These are phyloP conservation scores for Aethionema arabicum DNA, from an alignment of 345 rosid species.

Conservation along the genomic window DNA sequence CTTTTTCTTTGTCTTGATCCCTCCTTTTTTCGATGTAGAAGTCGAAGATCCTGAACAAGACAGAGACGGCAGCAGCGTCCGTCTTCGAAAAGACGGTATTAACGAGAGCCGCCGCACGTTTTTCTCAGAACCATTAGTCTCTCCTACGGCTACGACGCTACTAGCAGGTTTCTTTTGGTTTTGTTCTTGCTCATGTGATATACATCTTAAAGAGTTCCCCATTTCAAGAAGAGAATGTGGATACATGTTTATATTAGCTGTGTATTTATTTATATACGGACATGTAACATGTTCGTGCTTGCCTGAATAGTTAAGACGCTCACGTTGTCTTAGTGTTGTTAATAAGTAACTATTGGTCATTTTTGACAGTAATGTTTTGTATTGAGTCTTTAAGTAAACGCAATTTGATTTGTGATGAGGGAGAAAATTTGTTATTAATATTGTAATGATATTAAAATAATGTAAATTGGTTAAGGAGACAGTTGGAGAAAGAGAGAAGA, in stretches of 20 bases:
- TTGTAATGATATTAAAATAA: constrained; percentile 8
- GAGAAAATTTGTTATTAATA: constrained; percentile 1
- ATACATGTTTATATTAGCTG: constrained; percentile 15
- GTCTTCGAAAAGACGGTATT: constrained; percentile 36
- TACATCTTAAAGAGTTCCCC: constrained; percentile 41
- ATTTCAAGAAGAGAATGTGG: constrained; percentile 25
- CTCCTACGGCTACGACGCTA: constrained; percentile 21
- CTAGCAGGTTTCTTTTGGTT: constrained; percentile 34
- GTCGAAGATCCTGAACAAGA: constrained; percentile 39
- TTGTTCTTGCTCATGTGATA: constrained; percentile 40
- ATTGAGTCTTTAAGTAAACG: constrained; percentile 1
- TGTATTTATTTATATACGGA: constrained; percentile 18
- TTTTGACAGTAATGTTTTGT: constrained; percentile 15
- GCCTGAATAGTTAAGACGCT: constrained; percentile 36
- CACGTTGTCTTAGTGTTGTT: constrained; percentile 30
- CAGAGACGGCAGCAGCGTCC: constrained; percentile 36
- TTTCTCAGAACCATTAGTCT: constrained; percentile 24
- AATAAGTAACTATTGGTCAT: constrained; percentile 24
- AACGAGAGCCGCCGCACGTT: constrained; percentile 29
- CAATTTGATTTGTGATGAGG: neutral
- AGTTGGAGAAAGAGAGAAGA: constrained; percentile 22
- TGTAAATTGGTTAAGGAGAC: constrained; percentile 20
- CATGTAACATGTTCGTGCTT: constrained; percentile 35
- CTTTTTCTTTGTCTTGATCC: constrained; percentile 36
- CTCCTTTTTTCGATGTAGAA: constrained; percentile 35